Conservation (phyloP, 176 grass and related monocot genomes). For the Raddia guianensis region DNA sequence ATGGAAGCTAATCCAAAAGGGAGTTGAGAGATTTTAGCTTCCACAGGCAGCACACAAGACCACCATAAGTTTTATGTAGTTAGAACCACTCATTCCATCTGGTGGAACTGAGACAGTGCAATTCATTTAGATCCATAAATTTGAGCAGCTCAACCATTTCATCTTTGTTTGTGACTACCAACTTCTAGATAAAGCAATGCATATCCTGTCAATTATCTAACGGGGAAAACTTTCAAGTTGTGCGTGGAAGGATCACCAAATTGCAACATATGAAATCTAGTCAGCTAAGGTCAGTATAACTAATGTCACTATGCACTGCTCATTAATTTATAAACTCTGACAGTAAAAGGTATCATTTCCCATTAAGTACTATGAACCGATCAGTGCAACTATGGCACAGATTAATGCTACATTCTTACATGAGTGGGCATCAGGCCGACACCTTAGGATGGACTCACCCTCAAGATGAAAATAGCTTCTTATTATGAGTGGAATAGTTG, state of each 20-base stretch:
- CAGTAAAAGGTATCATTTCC: not conserved
- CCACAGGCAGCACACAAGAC: not conserved
- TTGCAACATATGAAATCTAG: not conserved
- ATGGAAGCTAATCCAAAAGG: not conserved
- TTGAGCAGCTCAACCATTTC: not conserved
- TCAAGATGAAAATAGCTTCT: not conserved
- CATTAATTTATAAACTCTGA: not conserved
- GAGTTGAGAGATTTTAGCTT: not conserved
- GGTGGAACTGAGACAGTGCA: not conserved
- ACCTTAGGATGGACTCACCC: not conserved
- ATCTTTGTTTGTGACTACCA: not conserved
- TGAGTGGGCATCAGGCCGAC: not conserved
- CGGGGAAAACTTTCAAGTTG: not conserved
- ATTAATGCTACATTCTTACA: not conserved
- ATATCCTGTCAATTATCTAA: not conserved
- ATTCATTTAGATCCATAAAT: not conserved
- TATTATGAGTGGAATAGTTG: not conserved
- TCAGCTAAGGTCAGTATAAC: not conserved
- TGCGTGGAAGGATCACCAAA: not conserved
- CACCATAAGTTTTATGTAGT: not conserved
- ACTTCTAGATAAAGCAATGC: not conserved
- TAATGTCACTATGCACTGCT: not conserved
- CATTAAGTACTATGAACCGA: not conserved
- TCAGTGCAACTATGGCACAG: not conserved
- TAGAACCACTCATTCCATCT: not conserved